Evolutionary conservation across 257 asterid genomes (phyloP).

Genomic region (Perilla frutescens): DNA sequence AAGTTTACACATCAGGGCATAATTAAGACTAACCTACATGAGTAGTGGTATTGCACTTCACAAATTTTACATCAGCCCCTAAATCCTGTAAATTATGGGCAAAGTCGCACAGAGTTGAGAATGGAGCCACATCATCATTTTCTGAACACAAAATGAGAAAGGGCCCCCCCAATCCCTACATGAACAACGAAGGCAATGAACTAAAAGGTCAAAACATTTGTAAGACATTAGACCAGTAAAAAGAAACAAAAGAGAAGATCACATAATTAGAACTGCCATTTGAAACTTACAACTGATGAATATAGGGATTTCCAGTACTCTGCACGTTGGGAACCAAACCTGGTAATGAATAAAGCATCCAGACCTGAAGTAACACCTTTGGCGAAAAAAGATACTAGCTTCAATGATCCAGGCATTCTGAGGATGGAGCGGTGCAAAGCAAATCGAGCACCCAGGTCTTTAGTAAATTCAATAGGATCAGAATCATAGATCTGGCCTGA

Average conservation of each 20-base stretch:
- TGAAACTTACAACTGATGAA: slow-evolving; percentile 76
- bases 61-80: slow-evolving; percentile 71
- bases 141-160: slow-evolving; percentile 75
- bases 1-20: slow-evolving; percentile 12
- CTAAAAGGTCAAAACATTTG: slow-evolving; percentile 24
- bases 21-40: slow-evolving; percentile 56
- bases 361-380: slow-evolving; percentile 75
- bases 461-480: slow-evolving; percentile 78
- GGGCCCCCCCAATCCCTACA: slow-evolving; percentile 76
- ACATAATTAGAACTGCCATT: slow-evolving; percentile 15
- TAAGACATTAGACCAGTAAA: slow-evolving; percentile 21
- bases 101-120: slow-evolving; percentile 55
- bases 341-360: slow-evolving; percentile 89
- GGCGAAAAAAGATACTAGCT: slow-evolving; percentile 67
- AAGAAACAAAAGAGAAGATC: slow-evolving; percentile 19
- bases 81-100: slow-evolving; percentile 64
- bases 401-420: slow-evolving; percentile 80
- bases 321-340: slow-evolving; percentile 74
- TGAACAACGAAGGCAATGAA: slow-evolving; percentile 14
- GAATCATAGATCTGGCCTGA: slow-evolving; percentile 91
- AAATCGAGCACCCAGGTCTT: slow-evolving; percentile 77
- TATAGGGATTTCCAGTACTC: slow-evolving; percentile 85
- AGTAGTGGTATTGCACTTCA: slow-evolving; percentile 51
- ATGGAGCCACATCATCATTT: slow-evolving; percentile 67
- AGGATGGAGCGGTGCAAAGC: slow-evolving; percentile 65